Base-by-base conservation (phyloP, 371 early-diverging fungal genomes). In the Mucor indicus region DNA sequence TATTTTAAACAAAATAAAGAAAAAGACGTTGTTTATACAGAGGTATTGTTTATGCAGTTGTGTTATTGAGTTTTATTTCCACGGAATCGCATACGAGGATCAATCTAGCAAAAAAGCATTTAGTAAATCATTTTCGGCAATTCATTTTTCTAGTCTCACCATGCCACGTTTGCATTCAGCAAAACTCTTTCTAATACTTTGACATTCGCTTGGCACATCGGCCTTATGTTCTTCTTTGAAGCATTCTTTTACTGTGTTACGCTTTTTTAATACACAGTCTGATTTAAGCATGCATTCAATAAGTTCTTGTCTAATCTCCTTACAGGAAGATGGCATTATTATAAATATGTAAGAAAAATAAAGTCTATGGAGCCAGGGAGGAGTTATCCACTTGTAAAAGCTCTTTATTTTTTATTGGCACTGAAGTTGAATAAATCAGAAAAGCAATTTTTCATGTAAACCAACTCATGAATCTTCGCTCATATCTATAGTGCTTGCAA, bases 261-360 rank as follows among this genome's bases (percentile, higher is more conserved):
- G 75, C 21, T 86, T 75, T 29, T 72, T 68, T n/a, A 85, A 54
- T 5, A 86, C 83, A 54, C 88, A 87, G 37, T 87, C 75, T 12
- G 88, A 85, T 55, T 84, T 84, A 48, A 85, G 68, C 58, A 87
- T 79, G 57, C 87, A 86, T 46, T 85, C 79, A 39, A 83, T 81
- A 30, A 84, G 69, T 27, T 85, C 87, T 43, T 80, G 68, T 44
- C 88, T 75, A 53, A 85, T 77, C 48, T 83, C 86, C 51, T 84
- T 76, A 60, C 88, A 87, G 24, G 81, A 73, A 24, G 80, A 79
- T 30, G 83, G 83, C 81, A 83, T 83, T 5, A 10, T 40, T 49
- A n/a, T n/a, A n/a, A n/a, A n/a, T n/a, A n/a, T n/a, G n/a, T n/a
- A n/a, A n/a, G n/a, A n/a, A n/a, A n/a, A n/a, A n/a, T n/a, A n/a